Evolutionary conservation across 148 eudicot genomes (phyloP).

Genomic region (Amaranthus hypochondriacus): DNA sequence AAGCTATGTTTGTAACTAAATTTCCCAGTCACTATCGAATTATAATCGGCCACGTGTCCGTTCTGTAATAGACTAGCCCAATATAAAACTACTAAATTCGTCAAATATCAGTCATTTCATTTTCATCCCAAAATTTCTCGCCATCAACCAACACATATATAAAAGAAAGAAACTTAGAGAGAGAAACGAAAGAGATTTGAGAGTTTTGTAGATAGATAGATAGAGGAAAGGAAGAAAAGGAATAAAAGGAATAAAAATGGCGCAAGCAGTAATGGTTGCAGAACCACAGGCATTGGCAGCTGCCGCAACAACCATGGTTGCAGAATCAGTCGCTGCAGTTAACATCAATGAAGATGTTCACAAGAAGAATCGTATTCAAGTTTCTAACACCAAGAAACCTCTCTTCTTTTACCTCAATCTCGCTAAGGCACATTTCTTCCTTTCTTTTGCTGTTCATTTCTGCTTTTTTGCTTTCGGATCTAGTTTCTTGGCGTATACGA

Average conservation of each 20-base stretch:
- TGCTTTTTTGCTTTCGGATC: not conserved
- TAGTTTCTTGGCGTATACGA: not conserved
- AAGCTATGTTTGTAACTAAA: too few species aligned
- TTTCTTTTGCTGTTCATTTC: not conserved
- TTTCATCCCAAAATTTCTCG: not conserved
- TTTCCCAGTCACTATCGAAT: too few species aligned
- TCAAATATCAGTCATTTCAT: not conserved
- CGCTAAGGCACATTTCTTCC: slow-evolving; percentile 28
- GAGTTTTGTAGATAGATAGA: too few species aligned
- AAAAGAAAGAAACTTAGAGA: not conserved
- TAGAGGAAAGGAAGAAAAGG: not conserved
- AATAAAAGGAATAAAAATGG: slow-evolving; percentile 3
- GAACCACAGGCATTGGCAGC: not conserved
- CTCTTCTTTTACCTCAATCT: slow-evolving; percentile 49
- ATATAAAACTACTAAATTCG: too few species aligned
- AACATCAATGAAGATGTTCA: not conserved
- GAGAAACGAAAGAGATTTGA: not conserved
- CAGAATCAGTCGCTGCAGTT: not conserved
- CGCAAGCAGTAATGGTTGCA: slow-evolving; percentile 17
- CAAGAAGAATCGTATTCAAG: slow-evolving; percentile 46
- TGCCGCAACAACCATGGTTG: slow-evolving; percentile 4
- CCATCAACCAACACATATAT: not conserved
- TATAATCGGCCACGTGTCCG: too few species aligned
- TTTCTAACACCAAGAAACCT: slow-evolving; percentile 44
- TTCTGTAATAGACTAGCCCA: too few species aligned